A percentile compares a stretch with the other conserved stretches of the same genome.
These are phyloP conservation scores for Ceratocystis smalleyi DNA, from an alignment of 2,329 filamentous ascomycete species.

Conservation along the genomic window DNA sequence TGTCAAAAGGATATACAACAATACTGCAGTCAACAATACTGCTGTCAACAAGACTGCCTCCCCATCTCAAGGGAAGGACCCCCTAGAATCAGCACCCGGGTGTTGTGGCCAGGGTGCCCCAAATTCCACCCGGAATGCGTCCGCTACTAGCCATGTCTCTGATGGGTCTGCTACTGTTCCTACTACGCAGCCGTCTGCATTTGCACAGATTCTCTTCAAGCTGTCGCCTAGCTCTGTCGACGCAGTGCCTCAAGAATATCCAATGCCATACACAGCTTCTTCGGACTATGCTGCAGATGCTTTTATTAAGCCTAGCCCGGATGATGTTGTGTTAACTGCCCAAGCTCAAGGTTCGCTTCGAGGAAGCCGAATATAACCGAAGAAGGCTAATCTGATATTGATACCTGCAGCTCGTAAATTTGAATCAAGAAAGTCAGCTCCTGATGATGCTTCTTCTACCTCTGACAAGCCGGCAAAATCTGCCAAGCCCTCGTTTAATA, in stretches of 20 bases:
- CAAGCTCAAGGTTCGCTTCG: constrained; percentile 71
- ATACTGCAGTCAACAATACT: background rate
- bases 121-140: background rate
- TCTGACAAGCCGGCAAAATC: background rate
- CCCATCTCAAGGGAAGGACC: background rate
- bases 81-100: background rate
- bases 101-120: background rate
- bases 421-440: background rate
- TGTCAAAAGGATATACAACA: background rate
- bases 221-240: constrained; percentile 21
- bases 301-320: constrained; percentile 77
- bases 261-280: constrained; percentile 37
- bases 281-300: constrained; percentile 39
- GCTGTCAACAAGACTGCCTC: background rate
- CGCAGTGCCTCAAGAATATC: constrained; percentile 23
- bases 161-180: background rate
- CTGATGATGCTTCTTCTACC: background rate
- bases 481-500: constrained; percentile 27
- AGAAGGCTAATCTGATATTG: constrained; percentile 17
- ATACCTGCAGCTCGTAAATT: constrained; percentile 5
- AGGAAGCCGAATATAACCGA: constrained; percentile 10
- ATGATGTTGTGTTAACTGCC: constrained; percentile 74
- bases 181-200: constrained; percentile 34
- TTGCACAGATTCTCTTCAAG: constrained; percentile 39
- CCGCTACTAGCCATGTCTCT: background rate